phyloP scores from a whole-genome alignment of 2,329 filamentous ascomycete species.

The Plenodomus tracheiphilus region DNA sequence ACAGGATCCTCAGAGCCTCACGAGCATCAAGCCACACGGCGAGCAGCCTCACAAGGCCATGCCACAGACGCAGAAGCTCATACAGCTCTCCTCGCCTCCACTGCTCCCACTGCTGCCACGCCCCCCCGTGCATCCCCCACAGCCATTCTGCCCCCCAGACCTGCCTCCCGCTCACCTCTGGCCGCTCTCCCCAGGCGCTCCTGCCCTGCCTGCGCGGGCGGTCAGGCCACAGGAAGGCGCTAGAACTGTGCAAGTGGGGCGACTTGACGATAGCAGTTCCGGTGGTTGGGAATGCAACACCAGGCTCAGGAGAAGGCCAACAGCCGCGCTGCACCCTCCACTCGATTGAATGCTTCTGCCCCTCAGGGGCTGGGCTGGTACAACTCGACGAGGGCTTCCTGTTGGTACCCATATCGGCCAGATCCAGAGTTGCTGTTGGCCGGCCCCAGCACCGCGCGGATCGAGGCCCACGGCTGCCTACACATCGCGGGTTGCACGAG shows the following conservation, averaged over 20 bases:
- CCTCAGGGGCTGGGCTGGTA: conserved; percentile 14
- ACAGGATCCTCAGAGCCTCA: background rate
- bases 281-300: conserved; percentile 17
- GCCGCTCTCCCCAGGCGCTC: background rate
- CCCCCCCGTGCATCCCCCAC: too few species aligned
- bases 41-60: background rate
- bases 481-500: conserved; percentile 1
- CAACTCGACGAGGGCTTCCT: conserved; percentile 25
- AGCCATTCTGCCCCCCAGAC: background rate
- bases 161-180: background rate
- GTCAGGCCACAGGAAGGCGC: conserved; percentile 9
- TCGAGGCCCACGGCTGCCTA: conserved; percentile 1
- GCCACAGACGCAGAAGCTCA: background rate
- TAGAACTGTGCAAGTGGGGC: conserved; percentile 10
- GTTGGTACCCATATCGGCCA: conserved; percentile 6
- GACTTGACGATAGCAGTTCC: conserved; percentile 6
- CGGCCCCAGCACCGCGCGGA: conserved; percentile 5
- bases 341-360: background rate
- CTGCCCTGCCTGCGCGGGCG: conserved; percentile 9
- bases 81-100: background rate
- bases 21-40: background rate
- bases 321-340: conserved; percentile 21
- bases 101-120: too few species aligned
- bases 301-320: conserved; percentile 12
- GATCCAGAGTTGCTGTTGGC: conserved; percentile 1